phyloP scores from a whole-genome alignment of 2,329 filamentous ascomycete genomes.

The Sordariomycetes sp. region DNA sequence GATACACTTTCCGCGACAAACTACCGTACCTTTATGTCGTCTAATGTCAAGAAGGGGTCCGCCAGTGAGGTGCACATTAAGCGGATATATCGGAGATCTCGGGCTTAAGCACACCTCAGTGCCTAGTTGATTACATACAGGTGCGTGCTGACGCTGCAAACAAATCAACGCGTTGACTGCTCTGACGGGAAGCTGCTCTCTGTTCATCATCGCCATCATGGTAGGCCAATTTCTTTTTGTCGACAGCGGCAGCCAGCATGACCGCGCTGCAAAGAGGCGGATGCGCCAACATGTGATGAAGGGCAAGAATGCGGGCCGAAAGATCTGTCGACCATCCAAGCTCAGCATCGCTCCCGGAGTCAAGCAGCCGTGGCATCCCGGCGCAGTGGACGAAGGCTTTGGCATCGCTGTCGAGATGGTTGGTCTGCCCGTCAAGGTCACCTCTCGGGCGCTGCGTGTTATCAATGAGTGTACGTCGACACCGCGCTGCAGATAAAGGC shows the following conservation, averaged over 20 bases:
- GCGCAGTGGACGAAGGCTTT: not conserved
- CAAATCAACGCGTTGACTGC: too few relatives aligned
- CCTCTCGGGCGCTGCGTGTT: slow-evolving; percentile 3
- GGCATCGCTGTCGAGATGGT: slow-evolving; percentile 2
- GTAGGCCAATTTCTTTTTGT: not conserved
- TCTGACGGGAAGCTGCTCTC: too few relatives aligned
- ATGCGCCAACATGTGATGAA: slow-evolving; percentile 13
- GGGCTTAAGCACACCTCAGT: too few relatives aligned
- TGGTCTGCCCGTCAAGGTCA: slow-evolving; percentile 4
- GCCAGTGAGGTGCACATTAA: too few relatives aligned
- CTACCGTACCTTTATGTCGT: too few relatives aligned
- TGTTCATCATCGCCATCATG: too few relatives aligned
- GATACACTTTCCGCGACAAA: too few relatives aligned
- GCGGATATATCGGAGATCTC: too few relatives aligned
- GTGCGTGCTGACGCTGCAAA: too few relatives aligned
- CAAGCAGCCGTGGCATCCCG: not conserved
- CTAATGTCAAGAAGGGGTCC: too few relatives aligned
- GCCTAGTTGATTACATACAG: too few relatives aligned
- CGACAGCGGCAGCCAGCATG: not conserved
- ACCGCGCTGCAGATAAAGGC: too few relatives aligned
- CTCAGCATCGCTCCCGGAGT: not conserved
- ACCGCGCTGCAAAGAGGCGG: slow-evolving; percentile 10
- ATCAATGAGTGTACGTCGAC: slow-evolving; percentile 7
- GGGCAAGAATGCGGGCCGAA: slow-evolving; percentile 13
- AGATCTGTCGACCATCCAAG: slow-evolving; percentile 8